Evolutionary conservation across 352 stramenopile species (phyloP).

Genomic region (Peronospora farinosa): DNA sequence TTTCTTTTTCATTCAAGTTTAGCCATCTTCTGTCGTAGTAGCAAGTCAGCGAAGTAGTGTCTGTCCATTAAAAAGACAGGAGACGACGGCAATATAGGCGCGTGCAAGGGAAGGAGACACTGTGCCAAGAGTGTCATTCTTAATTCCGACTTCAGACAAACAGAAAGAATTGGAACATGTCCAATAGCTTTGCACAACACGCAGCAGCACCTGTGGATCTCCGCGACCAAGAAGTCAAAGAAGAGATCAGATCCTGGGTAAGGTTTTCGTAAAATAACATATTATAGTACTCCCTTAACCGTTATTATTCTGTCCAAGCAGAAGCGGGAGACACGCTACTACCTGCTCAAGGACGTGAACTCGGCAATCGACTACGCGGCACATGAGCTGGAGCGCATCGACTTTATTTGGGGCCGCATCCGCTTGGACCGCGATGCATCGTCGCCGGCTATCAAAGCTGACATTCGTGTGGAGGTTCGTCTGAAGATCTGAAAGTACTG

Average conservation of each 20-base stretch:
- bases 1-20: too few relatives aligned
- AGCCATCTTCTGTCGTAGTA: too few relatives aligned
- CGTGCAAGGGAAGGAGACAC: not conserved
- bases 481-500: slow-evolving; percentile 3
- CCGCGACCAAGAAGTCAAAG: slow-evolving; percentile 18
- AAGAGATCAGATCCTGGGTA: slow-evolving; percentile 50
- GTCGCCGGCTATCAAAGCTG: slow-evolving; percentile 50
- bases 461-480: slow-evolving; percentile 62
- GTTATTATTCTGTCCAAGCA: slow-evolving; percentile 13
- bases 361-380: slow-evolving; percentile 42
- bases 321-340: slow-evolving; percentile 55
- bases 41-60: too few relatives aligned
- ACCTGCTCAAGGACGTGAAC: slow-evolving; percentile 53
- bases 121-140: not conserved
- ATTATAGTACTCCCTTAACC: slow-evolving; percentile 6
- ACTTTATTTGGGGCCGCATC: slow-evolving; percentile 79
- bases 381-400: slow-evolving; percentile 70
- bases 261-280: not conserved
- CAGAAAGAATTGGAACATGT: slow-evolving; percentile 11
- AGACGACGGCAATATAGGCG: too few relatives aligned
- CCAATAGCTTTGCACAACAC: slow-evolving; percentile 18
- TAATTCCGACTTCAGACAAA: slow-evolving; percentile 12
- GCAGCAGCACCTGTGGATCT: slow-evolving; percentile 2
- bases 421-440: slow-evolving; percentile 45
- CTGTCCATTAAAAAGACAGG: too few relatives aligned